Conservation (phyloP, 1,284 basidiomycete genomes). For the Trichosporon sp. region DNA sequence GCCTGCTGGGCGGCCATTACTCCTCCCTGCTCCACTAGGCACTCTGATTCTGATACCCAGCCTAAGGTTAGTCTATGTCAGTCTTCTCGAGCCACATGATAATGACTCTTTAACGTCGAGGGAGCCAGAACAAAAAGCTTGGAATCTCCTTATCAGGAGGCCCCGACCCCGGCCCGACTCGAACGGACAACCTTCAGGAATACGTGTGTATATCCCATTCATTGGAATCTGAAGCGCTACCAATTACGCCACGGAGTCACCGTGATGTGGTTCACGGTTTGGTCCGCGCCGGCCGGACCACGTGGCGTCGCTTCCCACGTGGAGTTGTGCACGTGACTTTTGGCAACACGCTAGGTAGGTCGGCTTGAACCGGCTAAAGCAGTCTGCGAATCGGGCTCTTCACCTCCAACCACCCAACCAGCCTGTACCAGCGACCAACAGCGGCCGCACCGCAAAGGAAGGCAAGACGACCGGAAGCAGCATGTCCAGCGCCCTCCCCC, state of each 20-base stretch:
- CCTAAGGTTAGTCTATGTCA: too few species aligned
- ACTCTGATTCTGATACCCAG: too few species aligned
- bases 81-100: too few species aligned
- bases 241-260: background rate
- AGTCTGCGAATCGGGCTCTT: too few species aligned
- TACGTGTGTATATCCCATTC: background rate
- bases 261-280: background rate
- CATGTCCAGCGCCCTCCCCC: background rate
- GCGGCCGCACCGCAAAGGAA: too few species aligned
- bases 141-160: background rate
- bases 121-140: background rate
- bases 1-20: too few species aligned
- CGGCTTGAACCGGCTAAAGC: too few species aligned
- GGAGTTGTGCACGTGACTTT: background rate
- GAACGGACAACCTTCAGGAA: conserved; percentile 1
- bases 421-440: too few species aligned
- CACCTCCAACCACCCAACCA: too few species aligned
- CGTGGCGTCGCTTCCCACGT: background rate
- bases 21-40: too few species aligned
- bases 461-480: too few species aligned
- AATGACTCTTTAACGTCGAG: too few species aligned
- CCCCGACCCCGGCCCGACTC: background rate
- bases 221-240: background rate
- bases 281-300: background rate
- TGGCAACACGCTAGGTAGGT: background rate